Percentiles rank a stretch among this genome's conserved stretches.
Evolutionary conservation across 768 basidiomycete genomes (phyloP).

Genomic region (Suillus fuscotomentosus): DNA sequence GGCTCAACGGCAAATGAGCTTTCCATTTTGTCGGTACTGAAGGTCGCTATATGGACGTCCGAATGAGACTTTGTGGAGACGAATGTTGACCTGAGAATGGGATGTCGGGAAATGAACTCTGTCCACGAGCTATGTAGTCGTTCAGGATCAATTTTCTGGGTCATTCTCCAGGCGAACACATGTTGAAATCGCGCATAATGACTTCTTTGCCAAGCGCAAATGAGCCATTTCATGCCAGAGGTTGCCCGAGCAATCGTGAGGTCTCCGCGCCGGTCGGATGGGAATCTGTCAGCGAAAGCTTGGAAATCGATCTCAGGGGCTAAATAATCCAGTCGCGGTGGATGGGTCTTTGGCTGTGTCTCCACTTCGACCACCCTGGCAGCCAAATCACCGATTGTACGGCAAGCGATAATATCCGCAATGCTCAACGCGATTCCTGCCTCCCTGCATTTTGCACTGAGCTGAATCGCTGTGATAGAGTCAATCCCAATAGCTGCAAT

Average conservation of each 20-base stretch:
- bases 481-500: slow-evolving; percentile 45
- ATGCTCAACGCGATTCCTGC: slow-evolving; percentile 33
- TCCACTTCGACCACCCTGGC: slow-evolving; percentile 7
- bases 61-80: slow-evolving; percentile 17
- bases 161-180: slow-evolving; percentile 40
- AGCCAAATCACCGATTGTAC: slow-evolving; percentile 32
- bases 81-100: slow-evolving; percentile 45
- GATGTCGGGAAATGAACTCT: slow-evolving; percentile 32
- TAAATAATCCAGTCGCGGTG: not conserved
- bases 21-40: slow-evolving; percentile 17
- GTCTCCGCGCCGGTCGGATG: slow-evolving; percentile 8
- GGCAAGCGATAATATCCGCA: slow-evolving; percentile 41
- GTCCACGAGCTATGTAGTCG: slow-evolving; percentile 38
- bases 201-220: slow-evolving; percentile 46
- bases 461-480: slow-evolving; percentile 48
- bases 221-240: slow-evolving; percentile 34
- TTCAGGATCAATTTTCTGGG: slow-evolving; percentile 24
- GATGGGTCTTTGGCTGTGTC: not conserved
- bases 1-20: slow-evolving; percentile 7
- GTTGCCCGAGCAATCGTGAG: slow-evolving; percentile 23
- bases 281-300: slow-evolving; percentile 16
- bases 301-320: slow-evolving; percentile 14
- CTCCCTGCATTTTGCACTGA: slow-evolving; percentile 38
- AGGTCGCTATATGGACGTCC: slow-evolving; percentile 24
- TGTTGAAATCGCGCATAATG: slow-evolving; percentile 41